These are phyloP conservation scores for Thielaviopsis musarum DNA, from an alignment of 2,329 filamentous ascomycete genomes.

Conservation along the genomic window DNA sequence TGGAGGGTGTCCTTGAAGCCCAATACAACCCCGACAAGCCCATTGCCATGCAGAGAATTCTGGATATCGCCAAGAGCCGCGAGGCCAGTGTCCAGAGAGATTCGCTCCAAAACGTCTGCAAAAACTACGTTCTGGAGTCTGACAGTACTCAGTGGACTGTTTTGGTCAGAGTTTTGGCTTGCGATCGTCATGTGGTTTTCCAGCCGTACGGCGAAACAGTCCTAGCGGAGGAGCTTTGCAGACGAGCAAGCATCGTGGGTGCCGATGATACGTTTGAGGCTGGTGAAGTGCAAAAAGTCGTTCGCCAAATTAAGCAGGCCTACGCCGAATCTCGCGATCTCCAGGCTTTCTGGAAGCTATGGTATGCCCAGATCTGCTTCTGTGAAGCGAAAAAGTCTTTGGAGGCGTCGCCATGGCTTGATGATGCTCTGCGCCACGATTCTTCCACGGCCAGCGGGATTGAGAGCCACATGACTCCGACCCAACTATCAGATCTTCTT, in stretches of 20 bases:
- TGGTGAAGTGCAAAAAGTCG: constrained; percentile 15
- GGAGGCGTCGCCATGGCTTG: constrained; percentile 20
- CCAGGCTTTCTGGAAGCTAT: constrained; percentile 31
- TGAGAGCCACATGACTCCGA: constrained; percentile 27
- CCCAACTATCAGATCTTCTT: constrained; percentile 27
- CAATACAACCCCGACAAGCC: constrained; percentile 14
- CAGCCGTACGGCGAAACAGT: constrained; percentile 22
- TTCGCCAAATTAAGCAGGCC: constrained; percentile 22
- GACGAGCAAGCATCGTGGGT: constrained; percentile 15
- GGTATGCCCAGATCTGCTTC: constrained; percentile 27
- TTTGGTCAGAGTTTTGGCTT: constrained; percentile 24
- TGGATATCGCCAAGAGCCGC: constrained; percentile 19
- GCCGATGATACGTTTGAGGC: constrained; percentile 12
- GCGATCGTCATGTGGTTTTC: constrained; percentile 32
- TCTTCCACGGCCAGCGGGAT: constrained; percentile 15
- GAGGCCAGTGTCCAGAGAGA: constrained; percentile 21
- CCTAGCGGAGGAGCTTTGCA: constrained; percentile 24
- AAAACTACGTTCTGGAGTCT: constrained; percentile 23
- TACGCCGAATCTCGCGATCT: constrained; percentile 28
- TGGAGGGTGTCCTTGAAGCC: constrained; percentile 17
- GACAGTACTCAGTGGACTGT: constrained; percentile 26
- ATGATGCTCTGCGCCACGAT: constrained; percentile 11
- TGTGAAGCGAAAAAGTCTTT: constrained; percentile 18
- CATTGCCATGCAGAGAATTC: constrained; percentile 17
- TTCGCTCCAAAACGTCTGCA: constrained; percentile 27